Percentiles rank a stretch among this genome's conserved stretches.
phyloP scores from a whole-genome alignment of 2,329 filamentous ascomycete species.

The Phialocephala subalpina region DNA sequence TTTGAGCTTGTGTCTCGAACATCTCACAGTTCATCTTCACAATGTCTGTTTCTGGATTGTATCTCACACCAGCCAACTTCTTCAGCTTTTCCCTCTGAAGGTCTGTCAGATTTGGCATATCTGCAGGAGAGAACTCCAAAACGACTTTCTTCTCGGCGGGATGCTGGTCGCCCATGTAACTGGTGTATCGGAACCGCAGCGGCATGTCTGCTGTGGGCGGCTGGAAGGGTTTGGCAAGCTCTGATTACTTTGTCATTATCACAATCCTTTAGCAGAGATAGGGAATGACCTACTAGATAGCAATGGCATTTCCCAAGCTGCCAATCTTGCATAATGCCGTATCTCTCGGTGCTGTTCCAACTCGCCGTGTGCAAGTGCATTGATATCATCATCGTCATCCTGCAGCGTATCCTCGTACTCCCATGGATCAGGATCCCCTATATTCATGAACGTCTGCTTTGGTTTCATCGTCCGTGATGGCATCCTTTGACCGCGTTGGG shows the following conservation, averaged over 20 bases:
- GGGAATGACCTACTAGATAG: conserved; percentile 74
- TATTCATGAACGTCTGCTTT: conserved; percentile 45
- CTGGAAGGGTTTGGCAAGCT: conserved; percentile 82
- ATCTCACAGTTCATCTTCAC: conserved; percentile 92
- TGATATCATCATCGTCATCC: conserved; percentile 85
- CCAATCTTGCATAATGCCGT: conserved; percentile 85
- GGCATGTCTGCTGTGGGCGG: conserved; percentile 73
- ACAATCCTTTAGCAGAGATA: neutral
- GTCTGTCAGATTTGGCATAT: conserved; percentile 72
- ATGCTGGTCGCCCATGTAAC: conserved; percentile 93
- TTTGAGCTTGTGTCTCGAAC: conserved; percentile 89
- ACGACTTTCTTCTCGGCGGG: conserved; percentile 94
- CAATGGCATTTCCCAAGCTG: conserved; percentile 95
- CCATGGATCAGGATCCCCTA: conserved; percentile 41
- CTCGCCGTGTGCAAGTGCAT: conserved; percentile 83
- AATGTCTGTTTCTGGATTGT: conserved; percentile 83
- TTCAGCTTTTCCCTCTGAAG: conserved; percentile 80
- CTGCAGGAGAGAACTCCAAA: conserved; percentile 81
- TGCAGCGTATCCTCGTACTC: conserved; percentile 48
- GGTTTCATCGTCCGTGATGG: conserved; percentile 30
- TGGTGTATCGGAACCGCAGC: conserved; percentile 95
- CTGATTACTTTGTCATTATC: conserved; percentile 53
- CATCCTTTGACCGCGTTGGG: too few species aligned
- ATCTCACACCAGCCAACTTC: conserved; percentile 86
- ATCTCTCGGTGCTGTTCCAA: conserved; percentile 88